A percentile compares a stretch with the other conserved stretches of the same genome.
Evolutionary conservation across 805 yeast species (phyloP).

Genomic region (Ogataea methanolica): DNA sequence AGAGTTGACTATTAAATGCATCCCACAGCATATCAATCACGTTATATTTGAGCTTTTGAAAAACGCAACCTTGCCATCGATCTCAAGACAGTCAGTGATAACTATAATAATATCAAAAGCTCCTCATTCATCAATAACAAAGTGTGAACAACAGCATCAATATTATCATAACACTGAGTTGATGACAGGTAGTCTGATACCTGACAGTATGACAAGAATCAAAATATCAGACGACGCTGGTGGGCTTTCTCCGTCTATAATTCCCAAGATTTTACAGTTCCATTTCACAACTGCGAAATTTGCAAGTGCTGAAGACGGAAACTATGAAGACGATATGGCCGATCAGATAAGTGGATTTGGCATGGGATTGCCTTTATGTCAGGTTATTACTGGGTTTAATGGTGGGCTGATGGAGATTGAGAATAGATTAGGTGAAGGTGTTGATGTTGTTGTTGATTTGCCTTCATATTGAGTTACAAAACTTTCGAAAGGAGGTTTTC

Average conservation of each 20-base stretch:
- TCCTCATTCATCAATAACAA: background rate
- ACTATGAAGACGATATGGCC: slow-evolving; percentile 14
- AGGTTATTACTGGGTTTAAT: slow-evolving; percentile 24
- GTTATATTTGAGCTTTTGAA: slow-evolving; percentile 29
- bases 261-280: slow-evolving; percentile 26
- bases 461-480: slow-evolving; percentile 7
- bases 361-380: slow-evolving; percentile 30
- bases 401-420: slow-evolving; percentile 19
- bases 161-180: no score
- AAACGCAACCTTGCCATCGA: slow-evolving; percentile 28
- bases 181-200: background rate
- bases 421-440: slow-evolving; percentile 21
- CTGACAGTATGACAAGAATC: slow-evolving; percentile 7
- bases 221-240: slow-evolving; percentile 29
- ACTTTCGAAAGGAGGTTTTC: no score
- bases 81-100: slow-evolving; percentile 17
- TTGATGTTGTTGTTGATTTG: slow-evolving; percentile 20
- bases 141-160: no score
- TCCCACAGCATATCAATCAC: slow-evolving; percentile 27
- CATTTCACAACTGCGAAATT: slow-evolving; percentile 24
- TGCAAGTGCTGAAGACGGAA: slow-evolving; percentile 3
- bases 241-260: slow-evolving; percentile 18
- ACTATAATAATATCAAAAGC: slow-evolving; percentile 5
- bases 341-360: slow-evolving; percentile 31
- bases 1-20: slow-evolving; percentile 11